These are phyloP conservation scores for Candida patagonica DNA, from an alignment of 805 yeast genomes.

Conservation along the genomic window DNA sequence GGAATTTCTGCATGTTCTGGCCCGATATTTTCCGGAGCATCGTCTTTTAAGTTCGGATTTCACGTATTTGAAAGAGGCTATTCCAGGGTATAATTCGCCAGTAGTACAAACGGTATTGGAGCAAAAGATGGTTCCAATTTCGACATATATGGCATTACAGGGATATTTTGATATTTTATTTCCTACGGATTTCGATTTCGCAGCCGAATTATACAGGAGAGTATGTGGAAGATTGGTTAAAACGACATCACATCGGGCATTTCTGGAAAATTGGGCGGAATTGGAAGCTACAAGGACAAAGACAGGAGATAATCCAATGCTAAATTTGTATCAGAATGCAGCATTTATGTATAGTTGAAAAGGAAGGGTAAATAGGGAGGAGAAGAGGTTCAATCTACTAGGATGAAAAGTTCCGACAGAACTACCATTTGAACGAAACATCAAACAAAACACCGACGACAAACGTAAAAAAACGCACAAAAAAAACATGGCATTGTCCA, in stretches of 20 bases:
- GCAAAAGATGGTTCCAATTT: constrained; percentile 56
- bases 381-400: too few species aligned
- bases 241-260: constrained; percentile 52
- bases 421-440: too few species aligned
- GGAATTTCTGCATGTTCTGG: constrained; percentile 54
- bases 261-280: constrained; percentile 64
- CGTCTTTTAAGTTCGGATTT: constrained; percentile 69
- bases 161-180: constrained; percentile 84
- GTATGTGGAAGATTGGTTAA: constrained; percentile 52
- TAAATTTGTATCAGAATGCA: constrained; percentile 67
- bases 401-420: too few species aligned
- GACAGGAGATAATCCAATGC: constrained; percentile 78
- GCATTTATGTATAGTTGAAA: constrained; percentile 36
- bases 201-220: constrained; percentile 51
- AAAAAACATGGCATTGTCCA: too few species aligned
- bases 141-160: constrained; percentile 73
- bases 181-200: constrained; percentile 64
- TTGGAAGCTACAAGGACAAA: constrained; percentile 55
- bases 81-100: constrained; percentile 57
- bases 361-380: neutral
- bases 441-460: too few species aligned
- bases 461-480: too few species aligned
- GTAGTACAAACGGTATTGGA: constrained; percentile 71
- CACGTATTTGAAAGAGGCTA: constrained; percentile 31
- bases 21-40: constrained; percentile 64